Conservation (phyloP, 331 rosid species). For the Malus hybrid region DNA sequence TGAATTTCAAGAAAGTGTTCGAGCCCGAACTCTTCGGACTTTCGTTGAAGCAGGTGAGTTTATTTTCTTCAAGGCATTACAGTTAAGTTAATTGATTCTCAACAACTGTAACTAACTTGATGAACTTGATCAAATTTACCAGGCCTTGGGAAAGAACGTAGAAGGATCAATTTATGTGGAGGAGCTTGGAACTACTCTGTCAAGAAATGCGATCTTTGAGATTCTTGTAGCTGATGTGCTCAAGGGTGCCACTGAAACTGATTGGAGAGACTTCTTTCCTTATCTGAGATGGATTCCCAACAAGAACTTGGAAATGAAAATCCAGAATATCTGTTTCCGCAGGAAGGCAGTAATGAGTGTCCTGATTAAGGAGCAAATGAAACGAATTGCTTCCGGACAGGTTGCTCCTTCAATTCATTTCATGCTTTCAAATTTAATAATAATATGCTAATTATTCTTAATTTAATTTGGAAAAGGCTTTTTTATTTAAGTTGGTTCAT, state of each 20-base stretch:
- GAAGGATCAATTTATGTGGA: constrained; percentile 48
- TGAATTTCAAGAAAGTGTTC: constrained; percentile 52
- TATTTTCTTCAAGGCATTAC: background rate
- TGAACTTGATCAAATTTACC: background rate
- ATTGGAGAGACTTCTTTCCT: constrained; percentile 93
- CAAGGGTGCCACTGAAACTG: constrained; percentile 87
- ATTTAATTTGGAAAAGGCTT: background rate
- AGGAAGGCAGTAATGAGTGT: constrained; percentile 47
- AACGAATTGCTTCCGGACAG: constrained; percentile 37
- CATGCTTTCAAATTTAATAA: background rate
- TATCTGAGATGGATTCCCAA: constrained; percentile 82
- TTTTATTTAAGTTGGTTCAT: too few relatives aligned
- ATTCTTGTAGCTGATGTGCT: constrained; percentile 56
- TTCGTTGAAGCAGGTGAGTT: constrained; percentile 65
- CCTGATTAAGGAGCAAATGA: constrained; percentile 49
- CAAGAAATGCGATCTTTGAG: constrained; percentile 41
- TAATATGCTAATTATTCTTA: background rate
- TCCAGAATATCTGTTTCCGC: constrained; percentile 18
- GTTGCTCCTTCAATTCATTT: background rate
- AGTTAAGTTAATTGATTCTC: background rate
- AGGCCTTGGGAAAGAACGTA: constrained; percentile 52
- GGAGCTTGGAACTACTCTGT: constrained; percentile 34
- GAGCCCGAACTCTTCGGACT: constrained; percentile 59
- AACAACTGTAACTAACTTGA: too few relatives aligned
- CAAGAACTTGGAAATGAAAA: constrained; percentile 38